Percentiles rank a stretch among this genome's conserved stretches.
phyloP scores from a whole-genome alignment of 75 land plant genomes.

The Picea glauca region DNA sequence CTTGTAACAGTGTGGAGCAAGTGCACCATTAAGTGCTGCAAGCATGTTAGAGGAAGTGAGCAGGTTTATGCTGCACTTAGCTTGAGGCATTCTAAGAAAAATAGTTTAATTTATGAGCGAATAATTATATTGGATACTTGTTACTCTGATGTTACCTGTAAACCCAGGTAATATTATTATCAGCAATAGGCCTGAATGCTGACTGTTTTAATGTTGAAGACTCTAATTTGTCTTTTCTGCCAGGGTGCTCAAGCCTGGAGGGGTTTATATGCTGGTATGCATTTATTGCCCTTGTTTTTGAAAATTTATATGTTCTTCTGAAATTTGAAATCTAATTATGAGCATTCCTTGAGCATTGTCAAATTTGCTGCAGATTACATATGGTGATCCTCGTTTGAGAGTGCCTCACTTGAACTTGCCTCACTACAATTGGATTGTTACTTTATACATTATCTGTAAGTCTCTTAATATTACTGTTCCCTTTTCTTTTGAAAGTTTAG shows the following conservation, averaged over 20 bases:
- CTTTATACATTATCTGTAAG: constrained; percentile 71
- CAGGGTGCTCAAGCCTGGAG: constrained; percentile 94
- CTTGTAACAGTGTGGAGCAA: constrained; percentile 68
- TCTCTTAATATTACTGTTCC: background rate
- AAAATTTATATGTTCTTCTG: no score
- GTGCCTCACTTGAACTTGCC: constrained; percentile 63
- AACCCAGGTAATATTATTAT: constrained; percentile 1
- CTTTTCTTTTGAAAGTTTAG: background rate
- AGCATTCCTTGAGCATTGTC: background rate
- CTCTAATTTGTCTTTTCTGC: constrained; percentile 7
- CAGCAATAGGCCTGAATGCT: background rate
- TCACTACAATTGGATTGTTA: constrained; percentile 60
- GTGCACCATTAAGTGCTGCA: constrained; percentile 70
- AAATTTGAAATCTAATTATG: constrained; percentile 7
- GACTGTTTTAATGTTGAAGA: background rate
- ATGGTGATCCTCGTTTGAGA: constrained; percentile 90
- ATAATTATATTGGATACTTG: constrained; percentile 4
- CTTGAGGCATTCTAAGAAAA: background rate
- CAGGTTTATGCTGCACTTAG: constrained; percentile 50
- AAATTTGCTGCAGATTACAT: constrained; percentile 67
- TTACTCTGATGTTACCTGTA: background rate
- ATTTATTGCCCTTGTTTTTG: background rate
- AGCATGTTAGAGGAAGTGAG: constrained; percentile 86
- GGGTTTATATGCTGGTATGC: constrained; percentile 88
- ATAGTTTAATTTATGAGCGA: no score